phyloP scores from a whole-genome alignment of 2,329 filamentous ascomycete species.

The Herpotrichia juniperi region DNA sequence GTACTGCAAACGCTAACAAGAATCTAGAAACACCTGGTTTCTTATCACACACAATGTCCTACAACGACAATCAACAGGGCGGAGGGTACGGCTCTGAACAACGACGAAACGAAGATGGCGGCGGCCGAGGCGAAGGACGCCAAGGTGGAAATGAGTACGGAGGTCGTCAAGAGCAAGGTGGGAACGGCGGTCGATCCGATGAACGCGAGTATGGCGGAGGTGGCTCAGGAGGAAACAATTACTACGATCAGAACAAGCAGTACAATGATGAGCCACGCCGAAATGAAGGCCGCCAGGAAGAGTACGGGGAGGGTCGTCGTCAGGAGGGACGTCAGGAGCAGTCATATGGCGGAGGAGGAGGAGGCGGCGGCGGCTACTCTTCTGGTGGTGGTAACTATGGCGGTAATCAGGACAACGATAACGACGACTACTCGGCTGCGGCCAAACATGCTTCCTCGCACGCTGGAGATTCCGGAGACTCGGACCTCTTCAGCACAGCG shows the following conservation, averaged over 20 bases:
- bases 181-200: conserved; percentile 6
- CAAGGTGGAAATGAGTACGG: conserved; percentile 13
- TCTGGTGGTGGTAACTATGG: conserved; percentile 28
- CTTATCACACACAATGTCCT: conserved; percentile 30
- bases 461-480: conserved; percentile 57
- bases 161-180: conserved; percentile 8
- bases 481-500: conserved; percentile 61
- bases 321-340: conserved; percentile 25
- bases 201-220: conserved; percentile 17
- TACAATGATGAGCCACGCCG: conserved; percentile 14
- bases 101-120: conserved; percentile 9
- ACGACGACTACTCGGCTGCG: conserved; percentile 61
- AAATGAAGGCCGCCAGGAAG: conserved; percentile 26
- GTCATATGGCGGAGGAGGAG: conserved; percentile 19
- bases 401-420: conserved; percentile 22
- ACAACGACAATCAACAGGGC: conserved; percentile 26
- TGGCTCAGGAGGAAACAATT: conserved; percentile 25
- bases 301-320: conserved; percentile 11
- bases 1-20: too few species aligned
- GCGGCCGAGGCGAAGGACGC: conserved; percentile 5
- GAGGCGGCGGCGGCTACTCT: conserved; percentile 40
- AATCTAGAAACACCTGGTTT: not conserved
- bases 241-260: conserved; percentile 21
- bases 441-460: conserved; percentile 62
- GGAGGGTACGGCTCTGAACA: conserved; percentile 19